A percentile compares a stretch with the other conserved stretches of the same genome.
Conservation (phyloP, 108 stramenopile species). For the Nitzschia sp. region DNA sequence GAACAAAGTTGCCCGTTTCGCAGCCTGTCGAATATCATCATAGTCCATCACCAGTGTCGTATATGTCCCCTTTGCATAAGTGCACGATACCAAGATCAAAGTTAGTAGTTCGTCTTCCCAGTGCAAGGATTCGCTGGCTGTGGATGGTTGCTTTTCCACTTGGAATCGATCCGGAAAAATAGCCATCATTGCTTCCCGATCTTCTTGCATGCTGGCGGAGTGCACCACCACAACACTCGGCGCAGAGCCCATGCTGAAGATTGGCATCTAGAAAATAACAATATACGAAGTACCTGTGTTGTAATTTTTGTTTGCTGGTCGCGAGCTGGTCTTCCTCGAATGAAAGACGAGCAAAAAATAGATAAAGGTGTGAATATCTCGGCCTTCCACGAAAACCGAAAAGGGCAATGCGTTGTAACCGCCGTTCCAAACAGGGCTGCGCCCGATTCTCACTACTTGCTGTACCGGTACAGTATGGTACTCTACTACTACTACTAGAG, state of each 20-base stretch:
- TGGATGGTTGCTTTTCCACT: neutral
- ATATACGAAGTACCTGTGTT: no score
- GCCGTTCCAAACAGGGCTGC: no score
- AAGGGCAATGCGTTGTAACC: no score
- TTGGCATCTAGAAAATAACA: neutral
- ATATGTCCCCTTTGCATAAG: neutral
- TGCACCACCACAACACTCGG: conserved; percentile 5
- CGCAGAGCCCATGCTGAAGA: neutral
- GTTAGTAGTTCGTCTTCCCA: neutral
- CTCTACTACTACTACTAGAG: no score
- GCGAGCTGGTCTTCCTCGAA: no score
- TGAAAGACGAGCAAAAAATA: no score
- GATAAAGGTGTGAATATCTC: no score
- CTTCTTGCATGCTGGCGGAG: neutral
- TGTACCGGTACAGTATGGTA: no score
- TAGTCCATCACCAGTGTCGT: neutral
- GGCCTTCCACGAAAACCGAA: no score
- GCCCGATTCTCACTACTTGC: no score
- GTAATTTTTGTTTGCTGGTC: no score
- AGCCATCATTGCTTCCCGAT: conserved; percentile 6
- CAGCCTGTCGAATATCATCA: neutral
- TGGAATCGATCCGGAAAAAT: conserved; percentile 2
- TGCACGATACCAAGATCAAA: neutral
- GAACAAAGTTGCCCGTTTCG: neutral
- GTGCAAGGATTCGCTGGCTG: neutral